A percentile compares a stretch with the other conserved stretches of the same genome.
Conservation (phyloP, 306 rosid genomes). For the Leucaena leucocephala region DNA sequence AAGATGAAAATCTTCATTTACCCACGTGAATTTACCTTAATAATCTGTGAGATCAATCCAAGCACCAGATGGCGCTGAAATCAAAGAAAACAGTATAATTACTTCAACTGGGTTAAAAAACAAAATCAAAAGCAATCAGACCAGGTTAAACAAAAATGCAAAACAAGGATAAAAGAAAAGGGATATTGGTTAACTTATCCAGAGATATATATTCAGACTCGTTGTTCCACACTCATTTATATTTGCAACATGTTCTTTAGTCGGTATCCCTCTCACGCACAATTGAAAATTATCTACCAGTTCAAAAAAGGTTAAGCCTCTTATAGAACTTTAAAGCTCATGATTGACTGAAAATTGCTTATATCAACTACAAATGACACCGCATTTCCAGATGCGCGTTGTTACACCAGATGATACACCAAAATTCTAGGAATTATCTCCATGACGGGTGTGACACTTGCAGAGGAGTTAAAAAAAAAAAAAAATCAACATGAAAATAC, state of each 20-base stretch:
- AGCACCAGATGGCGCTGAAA: conserved; percentile 98
- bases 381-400: not conserved
- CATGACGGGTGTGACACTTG: conserved; percentile 7
- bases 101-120: not conserved
- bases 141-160: not conserved
- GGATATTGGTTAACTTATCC: not conserved
- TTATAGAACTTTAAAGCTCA: not conserved
- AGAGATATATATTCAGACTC: not conserved
- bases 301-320: conserved; percentile 8
- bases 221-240: not conserved
- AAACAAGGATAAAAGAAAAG: not conserved
- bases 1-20: conserved; percentile 5
- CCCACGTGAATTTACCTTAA: conserved; percentile 64
- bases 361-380: not conserved
- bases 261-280: not conserved
- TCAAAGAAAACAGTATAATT: conserved; percentile 26
- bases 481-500: not conserved
- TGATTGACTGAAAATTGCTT: conserved; percentile 7
- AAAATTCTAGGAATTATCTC: not conserved
- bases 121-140: not conserved
- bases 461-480: conserved; percentile 8
- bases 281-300: conserved; percentile 7
- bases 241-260: not conserved
- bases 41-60: conserved; percentile 93
- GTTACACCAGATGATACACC: conserved; percentile 1